phyloP scores from a whole-genome alignment of 139 green algal species.

The Edaphochlamys debaryana region DNA sequence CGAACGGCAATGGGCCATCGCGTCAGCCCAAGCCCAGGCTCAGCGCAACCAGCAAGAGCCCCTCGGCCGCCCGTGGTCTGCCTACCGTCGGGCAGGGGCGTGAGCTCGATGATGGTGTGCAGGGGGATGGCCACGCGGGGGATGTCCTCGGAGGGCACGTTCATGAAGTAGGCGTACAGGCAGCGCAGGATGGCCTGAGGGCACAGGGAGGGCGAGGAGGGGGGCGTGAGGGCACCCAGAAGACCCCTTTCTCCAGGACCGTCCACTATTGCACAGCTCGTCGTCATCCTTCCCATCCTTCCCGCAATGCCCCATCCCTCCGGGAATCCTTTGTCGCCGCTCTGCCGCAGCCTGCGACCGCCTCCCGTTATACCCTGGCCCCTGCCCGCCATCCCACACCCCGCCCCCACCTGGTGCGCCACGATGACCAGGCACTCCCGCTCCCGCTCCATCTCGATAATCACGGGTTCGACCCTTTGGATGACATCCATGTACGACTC shows the following conservation, averaged over 20 bases:
- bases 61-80: too few species aligned
- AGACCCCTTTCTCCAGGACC: too few species aligned
- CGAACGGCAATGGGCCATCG: too few species aligned
- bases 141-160: slow-evolving; percentile 51
- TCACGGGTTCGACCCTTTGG: slow-evolving; percentile 89
- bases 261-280: too few species aligned
- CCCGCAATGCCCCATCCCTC: too few species aligned
- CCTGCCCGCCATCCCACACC: not conserved
- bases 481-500: slow-evolving; percentile 95
- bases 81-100: slow-evolving; percentile 84
- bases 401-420: slow-evolving; percentile 72
- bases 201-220: too few species aligned
- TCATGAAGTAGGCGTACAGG: slow-evolving; percentile 89
- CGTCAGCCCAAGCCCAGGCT: too few species aligned
- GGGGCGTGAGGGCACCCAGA: too few species aligned
- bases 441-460: slow-evolving; percentile 93
- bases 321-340: too few species aligned
- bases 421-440: slow-evolving; percentile 86
- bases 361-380: not conserved
- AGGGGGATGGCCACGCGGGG: slow-evolving; percentile 87
- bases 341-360: too few species aligned
- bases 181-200: slow-evolving; percentile 74
- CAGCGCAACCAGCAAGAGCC: too few species aligned
- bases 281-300: too few species aligned
- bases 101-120: slow-evolving; percentile 94